phyloP scores from a whole-genome alignment of 2,329 filamentous ascomycete species.

The Penicillium sp. region DNA sequence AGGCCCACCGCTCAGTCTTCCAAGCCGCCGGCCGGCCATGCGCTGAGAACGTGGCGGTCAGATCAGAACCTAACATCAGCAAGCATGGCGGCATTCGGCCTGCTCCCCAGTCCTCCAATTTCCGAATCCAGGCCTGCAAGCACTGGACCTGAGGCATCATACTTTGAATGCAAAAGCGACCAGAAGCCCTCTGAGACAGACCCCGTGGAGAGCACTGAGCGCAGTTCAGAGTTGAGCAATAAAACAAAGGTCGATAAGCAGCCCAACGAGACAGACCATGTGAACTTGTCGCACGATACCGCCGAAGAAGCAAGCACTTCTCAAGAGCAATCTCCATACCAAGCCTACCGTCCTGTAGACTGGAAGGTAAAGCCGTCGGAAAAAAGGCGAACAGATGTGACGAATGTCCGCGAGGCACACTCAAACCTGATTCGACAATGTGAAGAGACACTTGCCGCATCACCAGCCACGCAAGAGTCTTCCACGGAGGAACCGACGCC shows the following conservation, averaged over 20 bases:
- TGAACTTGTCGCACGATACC: not conserved
- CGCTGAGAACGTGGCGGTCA: slow-evolving; percentile 38
- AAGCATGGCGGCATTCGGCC: slow-evolving; percentile 36
- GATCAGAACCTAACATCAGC: slow-evolving; percentile 37
- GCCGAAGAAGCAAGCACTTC: not conserved
- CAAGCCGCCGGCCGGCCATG: slow-evolving; percentile 25
- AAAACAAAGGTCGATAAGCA: not conserved
- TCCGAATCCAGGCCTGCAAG: slow-evolving; percentile 35
- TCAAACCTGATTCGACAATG: slow-evolving; percentile 34
- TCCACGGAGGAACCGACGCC: slow-evolving; percentile 14
- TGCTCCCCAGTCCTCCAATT: slow-evolving; percentile 41
- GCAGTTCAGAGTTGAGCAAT: not conserved
- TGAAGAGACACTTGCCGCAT: slow-evolving; percentile 20
- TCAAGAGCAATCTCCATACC: slow-evolving; percentile 14
- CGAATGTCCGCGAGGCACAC: slow-evolving; percentile 37
- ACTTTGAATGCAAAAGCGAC: slow-evolving; percentile 23
- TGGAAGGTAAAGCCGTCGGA: slow-evolving; percentile 7
- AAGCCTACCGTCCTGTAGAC: slow-evolving; percentile 19
- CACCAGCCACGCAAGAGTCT: slow-evolving; percentile 8
- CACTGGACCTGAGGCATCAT: slow-evolving; percentile 29
- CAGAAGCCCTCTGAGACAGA: not conserved
- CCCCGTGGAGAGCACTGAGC: slow-evolving; percentile 6
- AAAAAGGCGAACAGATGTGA: slow-evolving; percentile 20
- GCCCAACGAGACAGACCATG: not conserved
- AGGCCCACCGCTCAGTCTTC: slow-evolving; percentile 20